Evolutionary conservation across 2,329 filamentous ascomycete species (phyloP).

Genomic region (Neopestalotiopsis sp.): DNA sequence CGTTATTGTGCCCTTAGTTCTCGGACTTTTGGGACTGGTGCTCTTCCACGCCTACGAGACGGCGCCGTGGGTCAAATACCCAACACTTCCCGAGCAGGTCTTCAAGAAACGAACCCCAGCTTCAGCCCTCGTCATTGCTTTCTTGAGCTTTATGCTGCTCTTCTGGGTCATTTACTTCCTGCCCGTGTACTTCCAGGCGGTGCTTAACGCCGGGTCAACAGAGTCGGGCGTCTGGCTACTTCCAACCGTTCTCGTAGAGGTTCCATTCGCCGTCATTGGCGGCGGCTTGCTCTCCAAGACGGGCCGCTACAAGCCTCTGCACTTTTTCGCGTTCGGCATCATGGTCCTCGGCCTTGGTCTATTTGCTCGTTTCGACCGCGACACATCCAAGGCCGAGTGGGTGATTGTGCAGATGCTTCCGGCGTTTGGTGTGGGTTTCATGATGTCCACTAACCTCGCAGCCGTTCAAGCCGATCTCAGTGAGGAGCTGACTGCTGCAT

Average conservation of each 20-base stretch:
- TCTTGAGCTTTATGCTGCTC: not conserved
- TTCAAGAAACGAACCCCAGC: not conserved
- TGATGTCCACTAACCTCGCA: not conserved
- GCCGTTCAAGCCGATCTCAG: not conserved
- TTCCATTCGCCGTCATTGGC: not conserved
- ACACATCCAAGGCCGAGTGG: not conserved
- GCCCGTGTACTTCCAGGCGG: conserved; percentile 50
- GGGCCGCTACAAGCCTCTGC: not conserved
- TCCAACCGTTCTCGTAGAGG: conserved; percentile 6
- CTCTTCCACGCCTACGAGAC: not conserved
- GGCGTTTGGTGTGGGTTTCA: conserved; percentile 16
- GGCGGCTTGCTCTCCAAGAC: not conserved
- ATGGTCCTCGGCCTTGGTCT: not conserved
- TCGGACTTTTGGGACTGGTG: not conserved
- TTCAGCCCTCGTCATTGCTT: not conserved
- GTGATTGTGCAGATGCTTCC: conserved; percentile 12
- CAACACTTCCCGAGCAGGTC: not conserved
- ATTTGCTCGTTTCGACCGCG: not conserved
- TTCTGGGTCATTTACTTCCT: conserved; percentile 44
- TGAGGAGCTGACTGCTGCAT: not conserved
- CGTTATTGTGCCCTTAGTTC: not conserved
- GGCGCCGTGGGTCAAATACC: not conserved
- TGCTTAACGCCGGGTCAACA: conserved; percentile 34
- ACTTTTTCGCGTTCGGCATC: not conserved
- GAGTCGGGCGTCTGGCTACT: conserved; percentile 36